Conservation (phyloP, 805 yeast genomes). For the Candida ovalis region DNA sequence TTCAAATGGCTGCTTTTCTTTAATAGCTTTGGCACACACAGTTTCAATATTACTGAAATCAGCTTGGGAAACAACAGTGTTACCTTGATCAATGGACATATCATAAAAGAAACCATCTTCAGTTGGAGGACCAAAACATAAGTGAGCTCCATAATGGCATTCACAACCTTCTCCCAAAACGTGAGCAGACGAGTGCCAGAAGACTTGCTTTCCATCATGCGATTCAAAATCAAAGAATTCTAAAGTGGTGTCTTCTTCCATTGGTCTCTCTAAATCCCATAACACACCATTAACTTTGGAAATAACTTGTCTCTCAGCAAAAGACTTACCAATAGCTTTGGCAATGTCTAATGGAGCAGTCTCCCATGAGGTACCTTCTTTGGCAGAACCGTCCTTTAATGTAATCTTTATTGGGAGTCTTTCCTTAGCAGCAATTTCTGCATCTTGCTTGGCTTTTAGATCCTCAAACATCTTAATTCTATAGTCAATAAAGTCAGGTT, state of each 20-base stretch:
- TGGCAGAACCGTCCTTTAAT: constrained; percentile 78
- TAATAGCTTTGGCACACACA: constrained; percentile 84
- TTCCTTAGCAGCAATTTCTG: constrained; percentile 57
- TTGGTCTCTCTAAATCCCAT: constrained; percentile 95
- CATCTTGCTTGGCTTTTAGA: constrained; percentile 75
- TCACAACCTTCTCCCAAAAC: constrained; percentile 98
- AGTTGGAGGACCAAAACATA: constrained; percentile 94
- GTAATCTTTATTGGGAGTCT: constrained; percentile 66
- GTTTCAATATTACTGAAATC: constrained; percentile 84
- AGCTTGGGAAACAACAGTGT: constrained; percentile 68
- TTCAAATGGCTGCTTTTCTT: constrained; percentile 93
- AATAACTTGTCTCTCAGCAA: constrained; percentile 84
- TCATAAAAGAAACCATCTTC: constrained; percentile 97
- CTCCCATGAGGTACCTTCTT: constrained; percentile 81
- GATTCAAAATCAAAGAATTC: constrained; percentile 88
- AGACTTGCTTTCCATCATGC: constrained; percentile 92
- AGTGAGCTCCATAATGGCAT: constrained; percentile 91
- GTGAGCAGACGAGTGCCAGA: constrained; percentile 99
- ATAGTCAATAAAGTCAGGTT: constrained; percentile 78
- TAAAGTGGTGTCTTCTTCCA: constrained; percentile 65
- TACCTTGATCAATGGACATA: constrained; percentile 79
- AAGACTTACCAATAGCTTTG: constrained; percentile 75
- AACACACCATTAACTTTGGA: constrained; percentile 85
- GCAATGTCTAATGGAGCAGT: constrained; percentile 90
- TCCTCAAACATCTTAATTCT: constrained; percentile 78